Evolutionary conservation across 441 rosid genomes (phyloP).

Genomic region (Adansonia madagascariensis): DNA sequence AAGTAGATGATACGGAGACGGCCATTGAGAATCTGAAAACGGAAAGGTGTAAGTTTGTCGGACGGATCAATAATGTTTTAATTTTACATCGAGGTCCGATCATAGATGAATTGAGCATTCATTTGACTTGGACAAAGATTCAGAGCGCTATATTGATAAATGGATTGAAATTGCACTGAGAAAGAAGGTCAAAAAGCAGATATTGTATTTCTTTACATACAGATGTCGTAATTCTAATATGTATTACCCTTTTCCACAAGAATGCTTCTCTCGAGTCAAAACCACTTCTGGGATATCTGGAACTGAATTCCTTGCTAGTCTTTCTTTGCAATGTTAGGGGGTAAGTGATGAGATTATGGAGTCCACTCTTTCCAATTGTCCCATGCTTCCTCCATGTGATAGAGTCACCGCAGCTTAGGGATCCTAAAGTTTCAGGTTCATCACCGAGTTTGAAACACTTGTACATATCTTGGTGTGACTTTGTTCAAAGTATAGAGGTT

Average conservation of each 20-base stretch:
- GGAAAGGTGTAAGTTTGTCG: neutral
- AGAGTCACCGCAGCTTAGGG: neutral
- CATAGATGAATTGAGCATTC: neutral
- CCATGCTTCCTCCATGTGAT: neutral
- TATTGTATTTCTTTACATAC: neutral
- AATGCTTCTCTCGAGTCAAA: neutral
- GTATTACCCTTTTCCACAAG: neutral
- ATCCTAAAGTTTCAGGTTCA: conserved; percentile 1
- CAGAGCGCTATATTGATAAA: neutral
- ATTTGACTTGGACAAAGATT: neutral
- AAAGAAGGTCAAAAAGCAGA: neutral
- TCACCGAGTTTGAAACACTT: conserved; percentile 11
- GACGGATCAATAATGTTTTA: neutral
- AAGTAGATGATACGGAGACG: no score
- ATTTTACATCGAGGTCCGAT: neutral
- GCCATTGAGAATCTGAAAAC: neutral
- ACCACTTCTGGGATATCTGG: neutral
- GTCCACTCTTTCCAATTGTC: neutral
- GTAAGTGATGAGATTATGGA: neutral
- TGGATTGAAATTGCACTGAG: neutral
- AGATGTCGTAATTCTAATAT: neutral
- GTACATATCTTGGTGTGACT: neutral
- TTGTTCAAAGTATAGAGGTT: neutral
- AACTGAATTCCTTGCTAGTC: neutral
- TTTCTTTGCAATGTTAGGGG: neutral